These are phyloP conservation scores for Somion occarium DNA, from an alignment of 1,284 basidiomycete genomes.

Conservation along the genomic window DNA sequence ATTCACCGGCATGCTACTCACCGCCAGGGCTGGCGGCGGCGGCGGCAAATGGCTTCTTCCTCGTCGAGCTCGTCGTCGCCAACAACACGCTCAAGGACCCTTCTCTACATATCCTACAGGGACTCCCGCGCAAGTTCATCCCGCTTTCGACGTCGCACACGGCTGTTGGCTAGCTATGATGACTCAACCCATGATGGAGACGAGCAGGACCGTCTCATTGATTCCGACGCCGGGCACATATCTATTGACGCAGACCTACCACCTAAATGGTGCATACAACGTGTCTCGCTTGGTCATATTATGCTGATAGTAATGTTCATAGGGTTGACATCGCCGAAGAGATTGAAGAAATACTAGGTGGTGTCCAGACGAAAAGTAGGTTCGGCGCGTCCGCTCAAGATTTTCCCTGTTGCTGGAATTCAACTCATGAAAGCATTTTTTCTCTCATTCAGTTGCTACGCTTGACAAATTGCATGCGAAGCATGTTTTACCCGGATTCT, in stretches of 20 bases:
- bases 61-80: conserved; percentile 26
- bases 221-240: conserved; percentile 37
- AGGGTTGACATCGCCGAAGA: conserved; percentile 93
- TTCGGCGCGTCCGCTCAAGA: conserved; percentile 20
- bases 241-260: conserved; percentile 51
- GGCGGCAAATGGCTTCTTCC: conserved; percentile 25
- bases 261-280: conserved; percentile 27
- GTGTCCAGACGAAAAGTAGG: conserved; percentile 77
- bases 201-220: conserved; percentile 73
- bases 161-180: conserved; percentile 31
- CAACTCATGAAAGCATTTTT: conserved; percentile 18
- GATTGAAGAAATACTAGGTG: conserved; percentile 74
- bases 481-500: conserved; percentile 93
- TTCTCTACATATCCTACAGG: conserved; percentile 92
- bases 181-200: conserved; percentile 43
- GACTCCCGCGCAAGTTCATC: conserved; percentile 68
- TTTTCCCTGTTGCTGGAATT: conserved; percentile 12
- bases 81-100: conserved; percentile 83
- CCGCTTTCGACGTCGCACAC: conserved; percentile 34
- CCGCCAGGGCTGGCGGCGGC: conserved; percentile 11
- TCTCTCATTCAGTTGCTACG: conserved; percentile 49
- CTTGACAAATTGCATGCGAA: conserved; percentile 95
- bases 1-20: conserved; percentile 3
- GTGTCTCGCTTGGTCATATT: conserved; percentile 8
- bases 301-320: conserved; percentile 9